These are phyloP conservation scores for Corylus heterophylla DNA, from an alignment of 306 rosid species.

Conservation along the genomic window DNA sequence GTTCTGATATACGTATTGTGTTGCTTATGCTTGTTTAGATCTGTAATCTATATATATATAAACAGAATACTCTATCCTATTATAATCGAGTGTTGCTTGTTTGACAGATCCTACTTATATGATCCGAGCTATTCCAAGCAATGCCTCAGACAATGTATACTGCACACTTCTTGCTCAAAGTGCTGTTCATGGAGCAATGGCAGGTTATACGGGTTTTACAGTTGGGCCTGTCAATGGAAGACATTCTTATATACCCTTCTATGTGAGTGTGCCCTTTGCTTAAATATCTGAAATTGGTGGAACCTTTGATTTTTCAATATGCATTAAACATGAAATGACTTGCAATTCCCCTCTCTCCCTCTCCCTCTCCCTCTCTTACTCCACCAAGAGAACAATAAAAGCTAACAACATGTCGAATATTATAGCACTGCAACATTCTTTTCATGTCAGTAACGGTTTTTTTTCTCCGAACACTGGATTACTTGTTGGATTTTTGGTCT, in stretches of 20 bases:
- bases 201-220: constrained; percentile 87
- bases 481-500: constrained; percentile 8
- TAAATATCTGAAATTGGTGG: neutral
- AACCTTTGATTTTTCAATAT: too few relatives aligned
- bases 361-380: too few relatives aligned
- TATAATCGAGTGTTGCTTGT: neutral
- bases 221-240: constrained; percentile 89
- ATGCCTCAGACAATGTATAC: constrained; percentile 89
- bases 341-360: too few relatives aligned
- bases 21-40: neutral
- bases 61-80: neutral
- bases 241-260: constrained; percentile 81
- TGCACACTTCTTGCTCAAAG: constrained; percentile 95
- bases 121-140: constrained; percentile 94
- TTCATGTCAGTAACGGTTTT: neutral
- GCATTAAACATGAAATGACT: too few relatives aligned
- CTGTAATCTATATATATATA: neutral
- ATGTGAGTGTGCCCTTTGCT: constrained; percentile 52
- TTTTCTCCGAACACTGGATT: neutral
- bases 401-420: neutral
- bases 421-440: neutral
- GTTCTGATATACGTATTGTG: neutral
- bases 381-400: too few relatives aligned
- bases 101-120: constrained; percentile 90
- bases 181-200: constrained; percentile 97